These are phyloP conservation scores for Botrytis byssoidea DNA, from an alignment of 2,329 filamentous ascomycete species.

Conservation along the genomic window DNA sequence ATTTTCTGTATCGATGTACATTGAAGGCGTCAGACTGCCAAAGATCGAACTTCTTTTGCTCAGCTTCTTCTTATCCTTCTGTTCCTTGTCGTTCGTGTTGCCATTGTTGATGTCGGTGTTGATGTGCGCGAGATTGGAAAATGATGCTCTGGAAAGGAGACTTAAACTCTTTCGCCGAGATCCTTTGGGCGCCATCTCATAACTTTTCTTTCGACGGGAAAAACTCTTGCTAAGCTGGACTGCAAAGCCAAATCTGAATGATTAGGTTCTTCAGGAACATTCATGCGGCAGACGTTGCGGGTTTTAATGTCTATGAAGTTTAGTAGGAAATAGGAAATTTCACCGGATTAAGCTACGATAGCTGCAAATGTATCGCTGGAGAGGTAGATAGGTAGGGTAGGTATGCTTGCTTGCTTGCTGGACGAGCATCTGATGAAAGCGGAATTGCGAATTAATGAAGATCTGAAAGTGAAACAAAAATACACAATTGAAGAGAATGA, in stretches of 20 bases:
- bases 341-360: slow-evolving; percentile 17
- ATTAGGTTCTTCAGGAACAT: slow-evolving; percentile 5
- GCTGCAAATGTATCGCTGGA: slow-evolving; percentile 12
- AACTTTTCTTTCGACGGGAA: slow-evolving; percentile 15
- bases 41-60: slow-evolving; percentile 36
- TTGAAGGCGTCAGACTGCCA: slow-evolving; percentile 25
- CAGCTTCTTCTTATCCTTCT: slow-evolving; percentile 36
- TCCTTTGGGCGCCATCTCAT: slow-evolving; percentile 34
- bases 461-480: neutral
- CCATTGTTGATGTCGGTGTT: slow-evolving; percentile 31
- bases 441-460: slow-evolving; percentile 10
- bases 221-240: slow-evolving; percentile 18
- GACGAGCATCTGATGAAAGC: slow-evolving; percentile 12
- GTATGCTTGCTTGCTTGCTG: neutral
- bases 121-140: slow-evolving; percentile 32
- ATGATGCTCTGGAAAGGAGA: slow-evolving; percentile 32
- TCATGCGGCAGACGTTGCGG: slow-evolving; percentile 19
- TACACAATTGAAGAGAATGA: slow-evolving; percentile 17
- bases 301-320: slow-evolving; percentile 11
- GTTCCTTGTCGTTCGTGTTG: slow-evolving; percentile 26
- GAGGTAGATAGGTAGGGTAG: neutral
- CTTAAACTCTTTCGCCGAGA: slow-evolving; percentile 37
- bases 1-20: slow-evolving; percentile 24
- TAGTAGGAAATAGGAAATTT: slow-evolving; percentile 11
- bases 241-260: slow-evolving; percentile 18